Conservation (phyloP, 306 rosid species). For the Prunus persica region DNA sequence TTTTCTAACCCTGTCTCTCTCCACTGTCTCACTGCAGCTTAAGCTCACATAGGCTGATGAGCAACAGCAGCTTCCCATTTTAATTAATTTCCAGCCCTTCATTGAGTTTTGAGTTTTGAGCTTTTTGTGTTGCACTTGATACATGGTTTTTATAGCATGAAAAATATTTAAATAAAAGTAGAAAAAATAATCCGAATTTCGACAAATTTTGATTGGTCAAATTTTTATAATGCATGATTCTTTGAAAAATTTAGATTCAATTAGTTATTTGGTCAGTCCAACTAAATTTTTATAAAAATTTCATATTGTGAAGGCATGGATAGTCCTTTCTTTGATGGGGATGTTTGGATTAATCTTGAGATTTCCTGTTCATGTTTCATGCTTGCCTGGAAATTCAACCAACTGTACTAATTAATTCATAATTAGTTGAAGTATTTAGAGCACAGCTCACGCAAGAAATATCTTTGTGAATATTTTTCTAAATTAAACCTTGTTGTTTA, state of each 20-base stretch:
- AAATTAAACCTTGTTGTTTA: background rate
- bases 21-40: background rate
- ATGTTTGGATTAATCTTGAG: background rate
- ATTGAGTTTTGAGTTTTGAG: background rate
- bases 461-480: background rate
- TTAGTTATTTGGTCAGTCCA: background rate
- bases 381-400: background rate
- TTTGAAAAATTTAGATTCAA: background rate
- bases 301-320: background rate
- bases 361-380: background rate
- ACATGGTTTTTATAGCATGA: background rate
- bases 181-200: too few species aligned
- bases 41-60: background rate
- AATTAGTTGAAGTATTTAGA: too few species aligned
- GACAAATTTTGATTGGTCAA: background rate
- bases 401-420: background rate
- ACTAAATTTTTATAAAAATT: background rate
- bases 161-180: too few species aligned
- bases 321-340: background rate
- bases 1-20: slow-evolving; percentile 15
- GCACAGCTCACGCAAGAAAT: background rate
- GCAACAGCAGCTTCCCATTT: background rate
- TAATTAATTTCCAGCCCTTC: background rate
- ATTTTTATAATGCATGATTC: background rate
- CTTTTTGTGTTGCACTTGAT: background rate